These are phyloP conservation scores for Cerioporus squamosus DNA, from an alignment of 1,284 basidiomycete species.

Conservation along the genomic window DNA sequence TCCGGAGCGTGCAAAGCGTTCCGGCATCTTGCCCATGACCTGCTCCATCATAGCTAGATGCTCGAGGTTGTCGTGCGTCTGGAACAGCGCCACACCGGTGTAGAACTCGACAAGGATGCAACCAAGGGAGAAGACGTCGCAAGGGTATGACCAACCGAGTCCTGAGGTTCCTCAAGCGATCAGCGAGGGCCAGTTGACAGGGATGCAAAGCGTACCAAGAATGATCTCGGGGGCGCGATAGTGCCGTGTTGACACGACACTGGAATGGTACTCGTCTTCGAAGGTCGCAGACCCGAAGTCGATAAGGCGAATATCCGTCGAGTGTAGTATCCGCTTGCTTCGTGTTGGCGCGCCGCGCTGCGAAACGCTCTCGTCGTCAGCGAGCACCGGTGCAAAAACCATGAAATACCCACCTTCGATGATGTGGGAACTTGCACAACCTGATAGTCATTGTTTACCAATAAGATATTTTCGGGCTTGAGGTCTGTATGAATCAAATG, in stretches of 20 bases:
- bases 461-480: conserved; percentile 97
- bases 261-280: conserved; percentile 97
- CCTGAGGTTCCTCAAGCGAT: conserved; percentile 52
- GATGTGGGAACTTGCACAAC: conserved; percentile 52
- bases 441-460: conserved; percentile 86
- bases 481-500: conserved; percentile 97
- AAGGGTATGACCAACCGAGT: conserved; percentile 97
- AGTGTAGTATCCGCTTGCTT: conserved; percentile 77
- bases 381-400: conserved; percentile 29
- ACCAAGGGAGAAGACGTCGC: conserved; percentile 97
- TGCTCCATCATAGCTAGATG: conserved; percentile 99
- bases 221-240: conserved; percentile 99
- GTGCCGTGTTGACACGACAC: conserved; percentile 96
- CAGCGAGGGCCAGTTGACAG: conserved; percentile 2
- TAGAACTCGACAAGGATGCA: conserved; percentile 99
- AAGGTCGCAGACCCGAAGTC: conserved; percentile 99
- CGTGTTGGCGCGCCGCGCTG: conserved; percentile 66
- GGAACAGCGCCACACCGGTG: conserved; percentile 97
- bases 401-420: conserved; percentile 14
- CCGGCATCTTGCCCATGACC: conserved; percentile 97
- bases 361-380: conserved; percentile 52
- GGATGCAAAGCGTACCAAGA: conserved; percentile 65
- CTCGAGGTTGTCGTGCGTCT: conserved; percentile 98
- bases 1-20: conserved; percentile 75
- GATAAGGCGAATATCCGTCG: conserved; percentile 95